phyloP scores from a whole-genome alignment of 768 basidiomycete genomes.

The Boletus subparvulus region DNA sequence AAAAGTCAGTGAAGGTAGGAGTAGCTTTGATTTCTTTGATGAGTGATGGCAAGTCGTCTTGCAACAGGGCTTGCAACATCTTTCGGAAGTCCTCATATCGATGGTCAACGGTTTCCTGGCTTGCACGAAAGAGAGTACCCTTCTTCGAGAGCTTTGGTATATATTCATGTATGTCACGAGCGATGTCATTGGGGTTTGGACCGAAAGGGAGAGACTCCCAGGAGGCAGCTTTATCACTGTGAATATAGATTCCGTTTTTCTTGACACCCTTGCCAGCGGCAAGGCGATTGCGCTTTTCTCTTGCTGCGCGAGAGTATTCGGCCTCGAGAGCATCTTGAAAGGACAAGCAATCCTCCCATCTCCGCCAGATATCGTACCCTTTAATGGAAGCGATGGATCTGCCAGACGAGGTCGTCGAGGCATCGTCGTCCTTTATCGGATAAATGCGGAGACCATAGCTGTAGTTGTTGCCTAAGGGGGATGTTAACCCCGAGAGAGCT shows the following conservation, averaged over 20 bases:
- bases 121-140: constrained; percentile 69
- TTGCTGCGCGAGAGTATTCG: constrained; percentile 62
- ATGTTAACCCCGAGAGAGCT: neutral
- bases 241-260: constrained; percentile 65
- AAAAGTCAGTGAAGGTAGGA: constrained; percentile 67
- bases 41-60: constrained; percentile 61
- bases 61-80: constrained; percentile 59
- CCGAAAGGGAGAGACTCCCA: constrained; percentile 85
- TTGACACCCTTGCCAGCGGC: constrained; percentile 73
- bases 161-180: constrained; percentile 63
- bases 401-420: constrained; percentile 33
- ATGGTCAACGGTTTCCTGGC: constrained; percentile 61
- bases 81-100: constrained; percentile 59
- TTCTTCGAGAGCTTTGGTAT: constrained; percentile 71
- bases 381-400: constrained; percentile 36
- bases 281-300: constrained; percentile 66
- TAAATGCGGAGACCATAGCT: constrained; percentile 64
- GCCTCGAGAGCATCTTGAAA: constrained; percentile 70
- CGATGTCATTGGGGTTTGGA: constrained; percentile 72
- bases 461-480: constrained; percentile 45
- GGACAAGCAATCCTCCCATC: constrained; percentile 81
- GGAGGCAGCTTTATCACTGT: constrained; percentile 72
- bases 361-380: constrained; percentile 74
- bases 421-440: constrained; percentile 41
- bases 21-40: constrained; percentile 63